Evolutionary conservation across 768 basidiomycete genomes (phyloP).

Genomic region (Cytidiella melzeri): DNA sequence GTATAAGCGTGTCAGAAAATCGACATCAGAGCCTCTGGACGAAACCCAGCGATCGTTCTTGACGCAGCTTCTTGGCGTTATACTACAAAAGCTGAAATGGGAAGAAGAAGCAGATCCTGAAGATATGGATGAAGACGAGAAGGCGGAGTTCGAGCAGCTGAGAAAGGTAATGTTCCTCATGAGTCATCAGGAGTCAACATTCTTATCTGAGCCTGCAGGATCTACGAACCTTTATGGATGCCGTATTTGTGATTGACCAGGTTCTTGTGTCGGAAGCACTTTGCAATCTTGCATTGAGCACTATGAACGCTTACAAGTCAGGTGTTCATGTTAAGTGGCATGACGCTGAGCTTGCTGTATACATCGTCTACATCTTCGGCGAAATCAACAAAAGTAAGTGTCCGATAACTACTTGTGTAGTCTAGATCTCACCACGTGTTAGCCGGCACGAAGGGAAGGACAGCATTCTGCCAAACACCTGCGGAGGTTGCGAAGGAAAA

Average conservation of each 20-base stretch:
- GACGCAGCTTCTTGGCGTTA: slow-evolving; percentile 65
- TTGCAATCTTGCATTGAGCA: slow-evolving; percentile 64
- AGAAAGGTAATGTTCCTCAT: slow-evolving; percentile 71
- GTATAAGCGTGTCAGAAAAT: slow-evolving; percentile 76
- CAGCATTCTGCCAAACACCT: slow-evolving; percentile 80
- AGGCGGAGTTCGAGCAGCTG: slow-evolving; percentile 74
- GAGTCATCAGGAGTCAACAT: slow-evolving; percentile 1
- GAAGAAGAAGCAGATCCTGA: slow-evolving; percentile 70
- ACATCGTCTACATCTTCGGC: slow-evolving; percentile 90
- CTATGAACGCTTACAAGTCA: slow-evolving; percentile 63
- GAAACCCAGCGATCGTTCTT: slow-evolving; percentile 73
- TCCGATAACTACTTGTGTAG: background rate
- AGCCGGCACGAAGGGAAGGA: slow-evolving; percentile 76
- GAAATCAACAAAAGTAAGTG: slow-evolving; percentile 83
- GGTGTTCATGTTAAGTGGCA: slow-evolving; percentile 77
- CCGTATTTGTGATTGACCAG: slow-evolving; percentile 79
- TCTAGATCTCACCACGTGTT: slow-evolving; percentile 5
- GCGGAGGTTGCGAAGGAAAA: slow-evolving; percentile 56
- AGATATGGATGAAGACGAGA: slow-evolving; percentile 86
- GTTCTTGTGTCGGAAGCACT: slow-evolving; percentile 78
- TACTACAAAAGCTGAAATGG: slow-evolving; percentile 90
- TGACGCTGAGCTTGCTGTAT: slow-evolving; percentile 89
- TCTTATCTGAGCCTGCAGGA: too few relatives aligned
- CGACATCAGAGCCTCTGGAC: slow-evolving; percentile 55
- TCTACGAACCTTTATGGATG: slow-evolving; percentile 80